Evolutionary conservation across 495 filamentous ascomycete species (phyloP).

Genomic region (Aspergillus nanangensis): DNA sequence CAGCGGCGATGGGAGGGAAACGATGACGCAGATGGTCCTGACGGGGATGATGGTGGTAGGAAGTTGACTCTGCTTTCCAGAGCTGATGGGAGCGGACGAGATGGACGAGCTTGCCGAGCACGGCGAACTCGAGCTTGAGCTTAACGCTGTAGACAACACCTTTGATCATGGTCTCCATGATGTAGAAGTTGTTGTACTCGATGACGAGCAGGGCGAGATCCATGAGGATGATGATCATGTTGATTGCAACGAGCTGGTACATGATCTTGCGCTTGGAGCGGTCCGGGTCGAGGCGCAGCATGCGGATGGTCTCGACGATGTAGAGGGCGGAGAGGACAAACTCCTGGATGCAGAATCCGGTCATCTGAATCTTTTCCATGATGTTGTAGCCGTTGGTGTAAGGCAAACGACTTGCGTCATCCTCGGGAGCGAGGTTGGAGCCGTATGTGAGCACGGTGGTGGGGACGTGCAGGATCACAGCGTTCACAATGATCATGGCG

Average conservation of each 20-base stretch:
- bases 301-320: slow-evolving; percentile 50
- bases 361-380: slow-evolving; percentile 64
- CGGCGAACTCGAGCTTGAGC: slow-evolving; percentile 62
- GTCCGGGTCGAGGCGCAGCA: slow-evolving; percentile 42
- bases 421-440: slow-evolving; percentile 36
- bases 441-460: slow-evolving; percentile 55
- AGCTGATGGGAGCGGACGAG: slow-evolving; percentile 36
- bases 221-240: slow-evolving; percentile 52
- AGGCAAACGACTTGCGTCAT: slow-evolving; percentile 2
- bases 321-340: slow-evolving; percentile 57
- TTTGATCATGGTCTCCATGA: slow-evolving; percentile 57
- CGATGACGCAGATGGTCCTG: too few species aligned
- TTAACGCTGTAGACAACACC: slow-evolving; percentile 61
- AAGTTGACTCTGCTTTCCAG: slow-evolving; percentile 33
- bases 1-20: too few species aligned
- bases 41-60: slow-evolving; percentile 6
- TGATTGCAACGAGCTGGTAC: slow-evolving; percentile 55
- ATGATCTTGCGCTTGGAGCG: slow-evolving; percentile 47
- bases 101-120: slow-evolving; percentile 47
- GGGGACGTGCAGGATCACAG: slow-evolving; percentile 48
- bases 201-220: slow-evolving; percentile 52
- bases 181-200: slow-evolving; percentile 53
- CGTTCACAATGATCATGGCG: slow-evolving; percentile 56
- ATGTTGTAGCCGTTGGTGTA: slow-evolving; percentile 45
- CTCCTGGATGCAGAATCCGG: slow-evolving; percentile 59